Base-by-base conservation (phyloP, 176 grass and related monocot genomes). In the Carex pumila region DNA sequence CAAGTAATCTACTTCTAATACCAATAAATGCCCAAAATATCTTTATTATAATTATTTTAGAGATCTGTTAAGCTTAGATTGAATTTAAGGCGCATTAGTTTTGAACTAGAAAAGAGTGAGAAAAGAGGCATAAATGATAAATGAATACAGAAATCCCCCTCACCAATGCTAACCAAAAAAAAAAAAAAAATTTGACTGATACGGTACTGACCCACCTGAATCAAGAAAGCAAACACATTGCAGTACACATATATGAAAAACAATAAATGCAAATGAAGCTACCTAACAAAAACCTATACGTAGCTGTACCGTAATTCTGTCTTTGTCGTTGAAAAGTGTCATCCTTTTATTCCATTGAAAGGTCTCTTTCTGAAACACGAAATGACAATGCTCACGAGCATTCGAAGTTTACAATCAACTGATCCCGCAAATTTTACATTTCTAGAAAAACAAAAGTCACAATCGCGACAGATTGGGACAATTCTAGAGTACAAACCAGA, bases 201-300 rank as follows among this genome's bases (percentile, higher is more conserved):
- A 70, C 5, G 0, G 50, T 12, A 15, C 73, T 77, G 73, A 8
- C 50, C 73, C 73, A 54, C 52, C 10, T 56, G 25, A 78, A 78
- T n/a, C 29, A 29, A 6, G 21, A 15, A 78, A 78, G 52, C 21
- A 57, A 34, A 9, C 36, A 18, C 12, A 6, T 7, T 57, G 29
- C 13, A 57, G 6, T 78, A 12, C 12, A 31, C 72, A 57, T 56
- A 34, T 78, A 32, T 19, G 14, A 7, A 57, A 34, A 57, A 14
- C 17, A 70, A 74, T 75, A 54, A 54, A 75, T 75, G 47, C 12
- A 11, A 54, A 56, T 76, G 73, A 77, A 77, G 25, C 73, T 77
- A 77, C 10, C 2, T 6, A 78, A 55, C 13, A 15, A 55, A 55
- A 55, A 13, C 8, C 37, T 77, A 32, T 7, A 54, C 49, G 2